Evolutionary conservation across 345 rosid species (phyloP).

Genomic region (Pistacia vera): DNA sequence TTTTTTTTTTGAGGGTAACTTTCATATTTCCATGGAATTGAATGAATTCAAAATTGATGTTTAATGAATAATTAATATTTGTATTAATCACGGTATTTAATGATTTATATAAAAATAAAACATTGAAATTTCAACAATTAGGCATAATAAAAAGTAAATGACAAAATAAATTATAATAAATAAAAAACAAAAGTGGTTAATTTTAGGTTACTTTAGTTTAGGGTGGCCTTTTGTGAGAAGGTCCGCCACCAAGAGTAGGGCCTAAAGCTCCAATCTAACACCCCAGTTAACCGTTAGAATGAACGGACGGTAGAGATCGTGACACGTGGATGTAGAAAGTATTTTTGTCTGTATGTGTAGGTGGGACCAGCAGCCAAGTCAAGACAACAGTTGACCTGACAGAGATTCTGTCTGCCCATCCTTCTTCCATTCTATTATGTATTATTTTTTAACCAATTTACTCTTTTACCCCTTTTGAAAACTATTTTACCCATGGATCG

Average conservation of each 20-base stretch:
- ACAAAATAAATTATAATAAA: background rate
- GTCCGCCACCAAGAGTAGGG: slow-evolving; percentile 7
- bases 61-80: too few species aligned
- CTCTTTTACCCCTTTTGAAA: too few species aligned
- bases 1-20: too few species aligned
- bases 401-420: slow-evolving; percentile 25
- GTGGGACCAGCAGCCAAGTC: slow-evolving; percentile 22
- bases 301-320: slow-evolving; percentile 16
- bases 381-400: slow-evolving; percentile 33
- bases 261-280: slow-evolving; percentile 27
- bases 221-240: background rate
- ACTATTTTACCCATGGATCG: too few species aligned
- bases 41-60: too few species aligned
- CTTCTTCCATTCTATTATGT: too few species aligned
- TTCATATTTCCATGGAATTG: too few species aligned
- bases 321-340: slow-evolving; percentile 32
- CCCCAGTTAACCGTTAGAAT: slow-evolving; percentile 3
- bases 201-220: too few species aligned
- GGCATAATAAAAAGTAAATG: background rate
- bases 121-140: too few species aligned
- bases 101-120: too few species aligned
- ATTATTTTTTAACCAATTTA: too few species aligned
- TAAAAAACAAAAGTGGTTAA: background rate
- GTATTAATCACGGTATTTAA: too few species aligned
- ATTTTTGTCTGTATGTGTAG: slow-evolving; percentile 20